A percentile compares a stretch with the other conserved stretches of the same genome.
Conservation (phyloP, 495 filamentous ascomycete species). For the Penicillium desertorum region DNA sequence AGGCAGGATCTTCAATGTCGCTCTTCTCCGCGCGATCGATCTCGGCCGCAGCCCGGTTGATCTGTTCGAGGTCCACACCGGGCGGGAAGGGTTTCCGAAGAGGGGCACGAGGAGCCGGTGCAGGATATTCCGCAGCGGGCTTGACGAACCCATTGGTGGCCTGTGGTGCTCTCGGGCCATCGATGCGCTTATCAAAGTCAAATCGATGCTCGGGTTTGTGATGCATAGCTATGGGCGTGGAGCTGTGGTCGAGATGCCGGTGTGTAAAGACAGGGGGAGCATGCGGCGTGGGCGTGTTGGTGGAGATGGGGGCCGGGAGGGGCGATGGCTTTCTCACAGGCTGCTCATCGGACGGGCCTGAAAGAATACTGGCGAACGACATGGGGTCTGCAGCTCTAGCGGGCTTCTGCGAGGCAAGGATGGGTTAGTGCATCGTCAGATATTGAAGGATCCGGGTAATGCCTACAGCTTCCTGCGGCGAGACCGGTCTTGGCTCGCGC, state of each 20-base stretch:
- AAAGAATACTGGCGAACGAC: conserved; percentile 89
- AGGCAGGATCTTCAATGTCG: conserved; percentile 64
- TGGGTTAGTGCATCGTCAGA: background rate
- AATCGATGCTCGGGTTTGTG: conserved; percentile 37
- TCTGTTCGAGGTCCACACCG: conserved; percentile 59
- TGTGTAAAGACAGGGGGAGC: conserved; percentile 13
- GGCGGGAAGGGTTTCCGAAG: conserved; percentile 27
- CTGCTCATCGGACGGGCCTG: conserved; percentile 63
- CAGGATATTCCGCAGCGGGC: conserved; percentile 10
- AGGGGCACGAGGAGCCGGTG: conserved; percentile 10
- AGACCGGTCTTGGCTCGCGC: conserved; percentile 35
- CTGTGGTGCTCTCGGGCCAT: conserved; percentile 11
- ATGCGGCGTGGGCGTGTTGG: conserved; percentile 26
- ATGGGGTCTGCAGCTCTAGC: conserved; percentile 76
- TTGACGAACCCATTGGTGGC: conserved; percentile 23
- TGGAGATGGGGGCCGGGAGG: conserved; percentile 27
- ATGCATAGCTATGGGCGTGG: conserved; percentile 24
- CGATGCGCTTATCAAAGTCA: conserved; percentile 23
- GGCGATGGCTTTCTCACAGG: conserved; percentile 47
- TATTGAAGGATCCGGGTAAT: background rate
- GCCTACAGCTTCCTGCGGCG: conserved; percentile 45
- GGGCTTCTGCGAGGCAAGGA: conserved; percentile 49
- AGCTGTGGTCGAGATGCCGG: conserved; percentile 29
- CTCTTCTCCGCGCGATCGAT: conserved; percentile 67
- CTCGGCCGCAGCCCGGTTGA: conserved; percentile 60